phyloP scores from a whole-genome alignment of 768 basidiomycete species.

The Naganishia friedmannii region DNA sequence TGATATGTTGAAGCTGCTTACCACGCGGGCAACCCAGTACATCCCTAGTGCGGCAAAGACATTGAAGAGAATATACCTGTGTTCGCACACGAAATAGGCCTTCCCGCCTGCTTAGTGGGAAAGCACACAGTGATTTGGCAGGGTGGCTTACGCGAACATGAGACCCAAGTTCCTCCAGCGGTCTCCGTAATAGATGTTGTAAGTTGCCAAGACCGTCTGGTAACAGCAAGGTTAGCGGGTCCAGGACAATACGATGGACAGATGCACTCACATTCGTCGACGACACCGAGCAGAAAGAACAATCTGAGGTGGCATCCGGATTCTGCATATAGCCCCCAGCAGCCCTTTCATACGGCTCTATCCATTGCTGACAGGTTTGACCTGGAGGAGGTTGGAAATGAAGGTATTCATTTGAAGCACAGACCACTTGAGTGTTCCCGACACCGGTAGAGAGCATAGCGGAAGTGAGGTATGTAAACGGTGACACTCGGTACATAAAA shows the following conservation, averaged over 20 bases:
- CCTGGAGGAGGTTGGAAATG: conserved; percentile 65
- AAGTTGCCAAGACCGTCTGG: background rate
- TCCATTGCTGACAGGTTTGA: conserved; percentile 16
- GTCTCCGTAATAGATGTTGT: conserved; percentile 7
- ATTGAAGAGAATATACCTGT: conserved; percentile 49
- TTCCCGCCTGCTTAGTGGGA: no score
- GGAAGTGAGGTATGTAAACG: conserved; percentile 51
- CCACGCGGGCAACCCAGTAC: conserved; percentile 31
- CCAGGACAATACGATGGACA: background rate
- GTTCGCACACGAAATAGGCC: no score
- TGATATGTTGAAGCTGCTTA: background rate
- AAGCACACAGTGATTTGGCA: no score
- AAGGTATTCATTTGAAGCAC: conserved; percentile 68
- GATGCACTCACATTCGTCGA: conserved; percentile 1
- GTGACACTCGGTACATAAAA: conserved; percentile 50
- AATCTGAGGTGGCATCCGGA: conserved; percentile 1
- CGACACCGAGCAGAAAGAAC: conserved; percentile 17
- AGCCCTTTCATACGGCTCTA: background rate
- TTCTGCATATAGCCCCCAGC: conserved; percentile 17
- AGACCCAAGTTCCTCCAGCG: conserved; percentile 1
- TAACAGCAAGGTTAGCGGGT: background rate
- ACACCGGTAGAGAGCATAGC: conserved; percentile 26
- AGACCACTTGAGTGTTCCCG: conserved; percentile 55
- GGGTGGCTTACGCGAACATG: background rate
- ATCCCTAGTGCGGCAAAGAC: conserved; percentile 26